phyloP scores from a whole-genome alignment of 768 basidiomycete genomes.

The Brasilioporus rufonigricans region DNA sequence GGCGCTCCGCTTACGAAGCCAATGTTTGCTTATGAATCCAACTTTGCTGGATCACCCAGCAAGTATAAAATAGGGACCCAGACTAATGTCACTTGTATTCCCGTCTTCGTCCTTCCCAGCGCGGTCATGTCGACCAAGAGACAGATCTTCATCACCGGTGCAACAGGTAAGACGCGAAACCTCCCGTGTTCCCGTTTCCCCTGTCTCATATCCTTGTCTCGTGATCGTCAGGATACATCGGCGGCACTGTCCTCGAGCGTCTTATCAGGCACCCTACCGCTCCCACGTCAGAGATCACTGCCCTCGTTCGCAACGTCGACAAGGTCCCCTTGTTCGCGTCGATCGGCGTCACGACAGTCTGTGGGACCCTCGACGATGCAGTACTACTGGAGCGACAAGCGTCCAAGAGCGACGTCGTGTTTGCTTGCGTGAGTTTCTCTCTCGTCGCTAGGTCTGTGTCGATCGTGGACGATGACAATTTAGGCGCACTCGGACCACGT shows the following conservation, averaged over 20 bases:
- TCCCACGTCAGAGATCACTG: too few relatives aligned
- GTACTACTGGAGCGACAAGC: constrained; percentile 41
- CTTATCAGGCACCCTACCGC: constrained; percentile 21
- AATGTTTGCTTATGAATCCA: too few relatives aligned
- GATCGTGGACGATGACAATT: background rate
- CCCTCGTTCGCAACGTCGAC: constrained; percentile 26
- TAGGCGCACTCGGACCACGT: constrained; percentile 48
- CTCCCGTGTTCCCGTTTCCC: too few relatives aligned
- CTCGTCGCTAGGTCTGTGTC: background rate
- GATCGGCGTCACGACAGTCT: too few relatives aligned
- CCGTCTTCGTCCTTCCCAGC: background rate
- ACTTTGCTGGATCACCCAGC: background rate
- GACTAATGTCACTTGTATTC: background rate
- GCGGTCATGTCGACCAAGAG: constrained; percentile 6
- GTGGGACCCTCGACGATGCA: constrained; percentile 43
- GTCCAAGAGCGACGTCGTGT: constrained; percentile 41
- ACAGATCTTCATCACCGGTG: constrained; percentile 42
- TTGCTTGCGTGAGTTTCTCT: constrained; percentile 34
- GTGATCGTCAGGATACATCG: constrained; percentile 27
- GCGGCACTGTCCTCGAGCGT: constrained; percentile 25
- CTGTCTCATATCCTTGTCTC: too few relatives aligned
- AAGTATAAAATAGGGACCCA: background rate
- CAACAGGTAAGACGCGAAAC: constrained; percentile 42
- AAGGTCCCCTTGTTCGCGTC: constrained; percentile 13
- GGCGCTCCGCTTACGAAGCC: background rate